Percentiles rank a stretch among this genome's conserved stretches.
Evolutionary conservation across 495 filamentous ascomycete genomes (phyloP).

Genomic region (Filosporella fistucella): DNA sequence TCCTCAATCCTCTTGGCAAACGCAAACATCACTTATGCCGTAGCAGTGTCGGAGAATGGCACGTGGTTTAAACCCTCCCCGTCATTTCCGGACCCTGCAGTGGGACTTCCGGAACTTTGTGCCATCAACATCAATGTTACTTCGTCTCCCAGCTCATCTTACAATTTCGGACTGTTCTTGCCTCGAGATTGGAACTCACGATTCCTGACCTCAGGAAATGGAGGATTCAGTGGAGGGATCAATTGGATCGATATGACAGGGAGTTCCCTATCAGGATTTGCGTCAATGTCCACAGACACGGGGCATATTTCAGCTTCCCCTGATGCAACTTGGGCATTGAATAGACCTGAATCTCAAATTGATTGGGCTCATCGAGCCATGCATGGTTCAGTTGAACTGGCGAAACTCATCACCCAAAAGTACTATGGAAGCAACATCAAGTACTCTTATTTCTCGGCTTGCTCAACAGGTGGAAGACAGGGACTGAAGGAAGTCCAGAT

Average conservation of each 20-base stretch:
- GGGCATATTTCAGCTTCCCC: conserved; percentile 40
- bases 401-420: conserved; percentile 27
- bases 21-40: not conserved
- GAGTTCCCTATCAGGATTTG: conserved; percentile 41
- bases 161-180: conserved; percentile 46
- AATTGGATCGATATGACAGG: conserved; percentile 49
- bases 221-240: conserved; percentile 48
- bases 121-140: conserved; percentile 41
- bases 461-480: conserved; percentile 56
- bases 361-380: conserved; percentile 48
- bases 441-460: conserved; percentile 51
- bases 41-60: not conserved
- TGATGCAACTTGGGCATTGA: conserved; percentile 42
- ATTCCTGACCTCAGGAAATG: conserved; percentile 44
- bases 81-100: conserved; percentile 37
- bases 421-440: conserved; percentile 39
- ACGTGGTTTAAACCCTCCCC: conserved; percentile 3
- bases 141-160: conserved; percentile 35
- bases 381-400: conserved; percentile 39
- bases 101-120: conserved; percentile 42
- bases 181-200: conserved; percentile 47
- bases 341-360: conserved; percentile 30
- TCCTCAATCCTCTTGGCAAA: not conserved
- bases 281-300: conserved; percentile 49
- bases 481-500: conserved; percentile 48